Percentiles rank a stretch among this genome's conserved stretches.
Evolutionary conservation across 2,329 filamentous ascomycete genomes (phyloP).

Genomic region (Penicillium brevicompactum): DNA sequence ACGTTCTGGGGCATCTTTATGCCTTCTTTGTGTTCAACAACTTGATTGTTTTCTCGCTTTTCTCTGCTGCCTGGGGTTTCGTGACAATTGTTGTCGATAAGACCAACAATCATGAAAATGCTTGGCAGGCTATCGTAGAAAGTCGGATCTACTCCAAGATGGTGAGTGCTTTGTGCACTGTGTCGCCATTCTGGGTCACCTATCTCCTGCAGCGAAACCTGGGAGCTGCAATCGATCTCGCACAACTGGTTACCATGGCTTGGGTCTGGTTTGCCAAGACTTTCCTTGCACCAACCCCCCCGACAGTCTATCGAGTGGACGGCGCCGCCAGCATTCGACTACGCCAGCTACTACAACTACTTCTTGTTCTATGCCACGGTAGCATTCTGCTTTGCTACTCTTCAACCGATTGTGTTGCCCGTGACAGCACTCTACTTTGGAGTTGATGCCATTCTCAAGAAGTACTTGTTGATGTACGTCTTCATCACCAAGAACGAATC

Average conservation of each 20-base stretch:
- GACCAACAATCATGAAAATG: conserved; percentile 59
- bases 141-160: conserved; percentile 65
- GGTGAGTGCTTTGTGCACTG: conserved; percentile 74
- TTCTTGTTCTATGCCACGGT: conserved; percentile 94
- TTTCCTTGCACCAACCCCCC: conserved; percentile 85
- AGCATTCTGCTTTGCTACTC: conserved; percentile 76
- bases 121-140: conserved; percentile 69
- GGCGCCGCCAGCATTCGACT: conserved; percentile 89
- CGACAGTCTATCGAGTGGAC: conserved; percentile 89
- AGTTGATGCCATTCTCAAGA: conserved; percentile 87
- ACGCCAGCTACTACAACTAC: conserved; percentile 97
- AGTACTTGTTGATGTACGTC: conserved; percentile 91
- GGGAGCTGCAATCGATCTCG: conserved; percentile 90
- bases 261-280: conserved; percentile 83
- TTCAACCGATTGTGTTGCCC: conserved; percentile 85
- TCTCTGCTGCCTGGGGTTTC: conserved; percentile 79
- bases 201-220: conserved; percentile 92
- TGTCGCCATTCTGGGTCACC: conserved; percentile 91
- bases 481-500: conserved; percentile 97
- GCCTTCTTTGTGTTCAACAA: conserved; percentile 99
- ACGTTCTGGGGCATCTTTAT: conserved; percentile 88
- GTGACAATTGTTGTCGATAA: conserved; percentile 65
- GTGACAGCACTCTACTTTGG: conserved; percentile 87
- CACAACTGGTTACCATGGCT: conserved; percentile 81
- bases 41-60: conserved; percentile 88